A percentile compares a stretch with the other conserved stretches of the same genome.
Conservation (phyloP, 208 protist species). For the Leptomonas seymouri region DNA sequence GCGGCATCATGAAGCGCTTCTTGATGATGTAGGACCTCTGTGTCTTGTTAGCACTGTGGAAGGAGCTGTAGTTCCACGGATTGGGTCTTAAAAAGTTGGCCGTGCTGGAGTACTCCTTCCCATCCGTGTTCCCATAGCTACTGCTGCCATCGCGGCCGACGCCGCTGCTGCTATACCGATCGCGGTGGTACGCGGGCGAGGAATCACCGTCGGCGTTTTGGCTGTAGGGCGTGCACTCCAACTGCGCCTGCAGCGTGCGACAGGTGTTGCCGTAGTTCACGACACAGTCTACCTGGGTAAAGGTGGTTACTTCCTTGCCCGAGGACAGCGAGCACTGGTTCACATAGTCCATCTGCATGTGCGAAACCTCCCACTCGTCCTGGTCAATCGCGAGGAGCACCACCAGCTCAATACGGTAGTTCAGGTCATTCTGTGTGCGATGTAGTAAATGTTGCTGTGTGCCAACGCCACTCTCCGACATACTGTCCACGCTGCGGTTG, state of each 20-base stretch:
- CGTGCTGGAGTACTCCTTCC: conserved; percentile 18
- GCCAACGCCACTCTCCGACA: conserved; percentile 9
- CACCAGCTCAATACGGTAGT: conserved; percentile 64
- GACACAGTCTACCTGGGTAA: conserved; percentile 62
- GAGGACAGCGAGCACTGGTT: conserved; percentile 76
- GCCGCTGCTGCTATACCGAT: conserved; percentile 24
- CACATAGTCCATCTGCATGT: conserved; percentile 67
- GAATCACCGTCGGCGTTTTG: conserved; percentile 15
- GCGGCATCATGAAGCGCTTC: conserved; percentile 63
- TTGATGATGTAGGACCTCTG: conserved; percentile 60
- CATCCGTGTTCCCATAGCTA: conserved; percentile 28
- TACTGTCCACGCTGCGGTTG: conserved; percentile 23
- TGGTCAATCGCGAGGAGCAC: conserved; percentile 70
- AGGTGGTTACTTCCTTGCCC: conserved; percentile 58
- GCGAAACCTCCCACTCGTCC: conserved; percentile 68
- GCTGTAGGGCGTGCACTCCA: conserved; percentile 26
- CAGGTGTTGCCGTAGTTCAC: conserved; percentile 47
- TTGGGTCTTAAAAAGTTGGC: conserved; percentile 14
- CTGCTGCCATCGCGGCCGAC: conserved; percentile 23
- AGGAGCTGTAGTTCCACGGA: conserved; percentile 27
- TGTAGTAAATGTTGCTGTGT: neutral
- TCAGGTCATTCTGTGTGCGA: conserved; percentile 17
- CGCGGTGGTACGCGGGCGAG: conserved; percentile 19
- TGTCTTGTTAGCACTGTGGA: conserved; percentile 21
- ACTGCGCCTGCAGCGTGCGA: conserved; percentile 25